phyloP scores from a whole-genome alignment of 306 rosid genomes.

The Cucumis sativus region DNA sequence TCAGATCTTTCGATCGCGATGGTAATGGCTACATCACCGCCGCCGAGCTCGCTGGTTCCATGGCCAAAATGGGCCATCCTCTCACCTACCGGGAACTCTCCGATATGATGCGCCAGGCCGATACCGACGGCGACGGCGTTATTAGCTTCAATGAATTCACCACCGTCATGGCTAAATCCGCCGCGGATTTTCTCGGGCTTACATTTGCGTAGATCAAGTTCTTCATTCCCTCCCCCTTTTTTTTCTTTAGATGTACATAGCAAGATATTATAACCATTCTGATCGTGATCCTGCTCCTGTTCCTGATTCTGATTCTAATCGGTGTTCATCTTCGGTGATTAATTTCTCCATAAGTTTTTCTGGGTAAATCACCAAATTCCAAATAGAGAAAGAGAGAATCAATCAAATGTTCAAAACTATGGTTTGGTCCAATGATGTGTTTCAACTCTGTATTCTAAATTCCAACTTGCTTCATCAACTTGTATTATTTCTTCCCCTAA shows the following conservation, averaged over 20 bases:
- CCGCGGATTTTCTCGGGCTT: constrained; percentile 62
- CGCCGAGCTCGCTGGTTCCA: constrained; percentile 67
- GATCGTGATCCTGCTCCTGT: no score
- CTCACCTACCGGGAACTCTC: constrained; percentile 52
- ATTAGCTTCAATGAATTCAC: constrained; percentile 66
- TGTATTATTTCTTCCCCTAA: not conserved
- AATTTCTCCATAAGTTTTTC: not conserved
- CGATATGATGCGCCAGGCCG: constrained; percentile 64
- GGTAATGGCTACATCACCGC: constrained; percentile 75
- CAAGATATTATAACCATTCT: not conserved
- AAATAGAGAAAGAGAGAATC: not conserved
- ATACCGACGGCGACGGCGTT: constrained; percentile 71
- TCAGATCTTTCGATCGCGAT: constrained; percentile 65
- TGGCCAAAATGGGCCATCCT: constrained; percentile 85
- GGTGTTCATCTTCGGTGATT: not conserved
- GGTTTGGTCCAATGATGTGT: not conserved
- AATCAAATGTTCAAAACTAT: not conserved
- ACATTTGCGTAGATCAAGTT: not conserved
- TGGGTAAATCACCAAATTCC: not conserved
- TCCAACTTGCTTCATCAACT: not conserved
- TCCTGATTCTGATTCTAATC: not conserved
- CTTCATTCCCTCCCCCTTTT: not conserved
- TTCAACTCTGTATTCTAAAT: not conserved
- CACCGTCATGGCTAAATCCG: constrained; percentile 55
- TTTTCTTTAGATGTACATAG: not conserved